Percentiles rank a stretch among this genome's conserved stretches.
phyloP scores from a whole-genome alignment of 2,329 filamentous ascomycete genomes.

The Pseudogymnoascus sp. region DNA sequence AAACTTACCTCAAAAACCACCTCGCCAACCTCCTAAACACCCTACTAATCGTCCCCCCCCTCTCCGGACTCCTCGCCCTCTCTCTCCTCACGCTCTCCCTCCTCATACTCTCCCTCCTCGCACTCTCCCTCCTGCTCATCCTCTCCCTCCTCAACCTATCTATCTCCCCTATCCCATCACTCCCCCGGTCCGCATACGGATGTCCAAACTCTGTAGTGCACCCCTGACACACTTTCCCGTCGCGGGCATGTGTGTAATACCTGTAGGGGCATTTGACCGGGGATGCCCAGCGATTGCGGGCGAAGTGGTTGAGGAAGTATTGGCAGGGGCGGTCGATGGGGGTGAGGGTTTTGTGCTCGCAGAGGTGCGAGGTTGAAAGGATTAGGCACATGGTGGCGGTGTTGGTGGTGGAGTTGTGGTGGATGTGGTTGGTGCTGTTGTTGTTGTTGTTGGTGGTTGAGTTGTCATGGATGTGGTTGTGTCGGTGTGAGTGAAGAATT shows the following conservation, averaged over 20 bases:
- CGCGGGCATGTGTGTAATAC: background rate
- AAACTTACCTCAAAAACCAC: background rate
- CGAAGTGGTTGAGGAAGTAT: background rate
- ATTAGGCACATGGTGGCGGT: background rate
- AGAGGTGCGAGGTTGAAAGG: background rate
- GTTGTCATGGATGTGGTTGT: background rate
- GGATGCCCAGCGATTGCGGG: background rate
- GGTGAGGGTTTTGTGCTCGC: background rate
- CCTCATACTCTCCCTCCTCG: no score
- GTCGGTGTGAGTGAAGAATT: background rate
- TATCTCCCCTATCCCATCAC: background rate
- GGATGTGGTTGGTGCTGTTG: background rate
- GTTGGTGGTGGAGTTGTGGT: background rate
- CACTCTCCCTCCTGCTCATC: background rate
- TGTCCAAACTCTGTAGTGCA: background rate
- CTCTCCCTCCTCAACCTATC: background rate
- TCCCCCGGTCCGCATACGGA: background rate
- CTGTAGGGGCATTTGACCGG: background rate
- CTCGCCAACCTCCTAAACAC: background rate
- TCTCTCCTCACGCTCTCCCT: background rate
- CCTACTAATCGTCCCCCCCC: background rate
- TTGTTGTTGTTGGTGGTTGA: background rate
- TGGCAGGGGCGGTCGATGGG: background rate
- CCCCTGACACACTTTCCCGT: background rate
- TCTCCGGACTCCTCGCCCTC: background rate